Base-by-base conservation (phyloP, 495 filamentous ascomycete genomes). In the Aspergillus leporis region DNA sequence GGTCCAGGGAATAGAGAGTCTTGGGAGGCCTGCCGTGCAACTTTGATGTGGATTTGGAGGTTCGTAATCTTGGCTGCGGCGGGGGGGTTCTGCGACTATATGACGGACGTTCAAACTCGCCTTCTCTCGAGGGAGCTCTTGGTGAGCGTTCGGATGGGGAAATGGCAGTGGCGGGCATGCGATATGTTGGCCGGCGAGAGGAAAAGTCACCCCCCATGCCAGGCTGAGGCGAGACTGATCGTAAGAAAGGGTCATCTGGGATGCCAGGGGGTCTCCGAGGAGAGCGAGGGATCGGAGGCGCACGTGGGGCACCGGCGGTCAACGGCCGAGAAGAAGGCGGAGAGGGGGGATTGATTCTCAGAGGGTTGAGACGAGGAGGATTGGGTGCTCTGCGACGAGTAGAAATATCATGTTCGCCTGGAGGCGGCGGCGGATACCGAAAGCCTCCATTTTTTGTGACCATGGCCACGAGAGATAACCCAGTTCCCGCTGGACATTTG, bases 401-500 rank as follows among this genome's bases (percentile, higher is more conserved):
- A 49, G 68, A 62, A 51, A 72, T 61, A 59, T 73, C 71, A 53
- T 71, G 67, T 51, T 70, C 67, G 67, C 61, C 70, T 55, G 63
- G 51, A 59, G 66, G 67, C 66, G 68, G 67, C 66, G 68, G 68
- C 63, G 68, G 68, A 66, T 71, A 73, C 63, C 69, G 76, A 70
- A 63, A 58, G 57, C 59, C 68, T 68, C 68, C 74, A 76, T 74
- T 72, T 72, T 70, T 73, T 72, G 75, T 80, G 77, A 77, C 77
- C 77, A 80, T 80, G 74, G 77, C 74, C 77, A 78, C 77, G 68
- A 69, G 54, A 53, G 66, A 64, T 66, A 58, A 72, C 66, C 66
- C 70, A 76, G 72, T 67, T 68, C 74, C 63, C 66, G 74, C 66
- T 76, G 73, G 72, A 78, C 77, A 79, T 79, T 79, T 69, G 73